Percentiles rank a stretch among this genome's conserved stretches.
These are phyloP conservation scores for Ceratocystis cubensis DNA, from an alignment of 2,329 filamentous ascomycete species.

Conservation along the genomic window DNA sequence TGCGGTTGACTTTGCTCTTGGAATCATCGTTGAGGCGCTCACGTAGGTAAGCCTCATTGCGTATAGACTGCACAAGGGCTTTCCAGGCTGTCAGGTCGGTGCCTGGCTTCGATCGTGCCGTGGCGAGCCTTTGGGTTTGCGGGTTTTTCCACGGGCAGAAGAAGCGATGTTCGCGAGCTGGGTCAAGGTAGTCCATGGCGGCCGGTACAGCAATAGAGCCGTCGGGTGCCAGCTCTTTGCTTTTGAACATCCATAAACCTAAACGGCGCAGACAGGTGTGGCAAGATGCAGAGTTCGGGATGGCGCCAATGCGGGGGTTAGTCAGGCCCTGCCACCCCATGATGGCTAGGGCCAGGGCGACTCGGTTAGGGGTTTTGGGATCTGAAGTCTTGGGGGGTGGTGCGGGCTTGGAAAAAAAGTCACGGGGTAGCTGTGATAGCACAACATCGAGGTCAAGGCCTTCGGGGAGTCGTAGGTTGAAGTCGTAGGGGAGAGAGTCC, in stretches of 20 bases:
- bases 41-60: conserved; percentile 46
- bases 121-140: conserved; percentile 40
- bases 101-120: conserved; percentile 28
- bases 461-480: conserved; percentile 47
- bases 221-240: conserved; percentile 49
- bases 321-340: conserved; percentile 63
- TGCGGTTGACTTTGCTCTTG: conserved; percentile 14
- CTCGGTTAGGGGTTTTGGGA: conserved; percentile 37
- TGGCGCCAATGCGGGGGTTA: conserved; percentile 42
- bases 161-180: conserved; percentile 60
- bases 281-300: conserved; percentile 66
- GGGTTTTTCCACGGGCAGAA: conserved; percentile 72
- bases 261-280: conserved; percentile 76
- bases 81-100: conserved; percentile 42
- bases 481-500: conserved; percentile 47
- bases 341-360: conserved; percentile 56
- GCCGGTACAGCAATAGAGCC: conserved; percentile 44
- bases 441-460: conserved; percentile 39
- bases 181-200: conserved; percentile 55
- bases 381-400: conserved; percentile 23
- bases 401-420: conserved; percentile 41
- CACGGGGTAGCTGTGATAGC: conserved; percentile 38
- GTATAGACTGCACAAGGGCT: conserved; percentile 40
- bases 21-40: conserved; percentile 14
- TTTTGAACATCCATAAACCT: conserved; percentile 87